phyloP scores from a whole-genome alignment of 495 filamentous ascomycete genomes.

The Evernia prunastri region DNA sequence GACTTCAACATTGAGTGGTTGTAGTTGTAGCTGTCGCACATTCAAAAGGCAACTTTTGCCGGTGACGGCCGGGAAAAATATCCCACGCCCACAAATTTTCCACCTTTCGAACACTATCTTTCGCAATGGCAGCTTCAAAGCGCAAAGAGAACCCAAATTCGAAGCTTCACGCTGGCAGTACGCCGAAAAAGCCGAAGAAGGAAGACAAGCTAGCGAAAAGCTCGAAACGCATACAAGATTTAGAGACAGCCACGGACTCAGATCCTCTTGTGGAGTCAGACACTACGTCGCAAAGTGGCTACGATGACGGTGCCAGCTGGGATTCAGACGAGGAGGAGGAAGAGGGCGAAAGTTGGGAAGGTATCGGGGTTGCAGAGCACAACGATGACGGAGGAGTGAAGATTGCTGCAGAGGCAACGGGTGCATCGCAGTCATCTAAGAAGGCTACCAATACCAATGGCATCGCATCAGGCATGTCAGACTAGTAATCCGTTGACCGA shows the following conservation, averaged over 20 bases:
- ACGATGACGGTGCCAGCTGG: constrained; percentile 27
- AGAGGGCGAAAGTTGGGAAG: constrained; percentile 32
- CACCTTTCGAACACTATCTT: background rate
- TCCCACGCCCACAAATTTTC: background rate
- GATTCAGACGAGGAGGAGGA: constrained; percentile 33
- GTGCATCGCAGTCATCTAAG: constrained; percentile 11
- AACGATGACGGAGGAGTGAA: constrained; percentile 27
- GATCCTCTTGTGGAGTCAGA: constrained; percentile 29
- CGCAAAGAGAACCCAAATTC: constrained; percentile 11
- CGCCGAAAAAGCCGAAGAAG: constrained; percentile 16
- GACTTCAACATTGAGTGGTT: background rate
- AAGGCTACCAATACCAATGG: constrained; percentile 31
- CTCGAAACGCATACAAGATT: background rate
- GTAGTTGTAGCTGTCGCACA: background rate
- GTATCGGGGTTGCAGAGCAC: constrained; percentile 26
- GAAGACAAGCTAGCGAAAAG: constrained; percentile 1
- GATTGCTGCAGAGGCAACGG: constrained; percentile 17
- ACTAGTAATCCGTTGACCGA: no score
- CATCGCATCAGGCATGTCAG: background rate
- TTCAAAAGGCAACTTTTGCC: constrained; percentile 3
- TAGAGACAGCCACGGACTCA: constrained; percentile 25
- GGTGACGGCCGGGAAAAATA: constrained; percentile 1
- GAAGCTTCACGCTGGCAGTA: constrained; percentile 1
- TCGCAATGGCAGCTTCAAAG: constrained; percentile 14
- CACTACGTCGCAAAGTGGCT: constrained; percentile 27